Percentiles rank a stretch among this genome's conserved stretches.
These are phyloP conservation scores for Powellomyces hirtus DNA, from an alignment of 192 early-diverging fungal genomes.

Conservation along the genomic window DNA sequence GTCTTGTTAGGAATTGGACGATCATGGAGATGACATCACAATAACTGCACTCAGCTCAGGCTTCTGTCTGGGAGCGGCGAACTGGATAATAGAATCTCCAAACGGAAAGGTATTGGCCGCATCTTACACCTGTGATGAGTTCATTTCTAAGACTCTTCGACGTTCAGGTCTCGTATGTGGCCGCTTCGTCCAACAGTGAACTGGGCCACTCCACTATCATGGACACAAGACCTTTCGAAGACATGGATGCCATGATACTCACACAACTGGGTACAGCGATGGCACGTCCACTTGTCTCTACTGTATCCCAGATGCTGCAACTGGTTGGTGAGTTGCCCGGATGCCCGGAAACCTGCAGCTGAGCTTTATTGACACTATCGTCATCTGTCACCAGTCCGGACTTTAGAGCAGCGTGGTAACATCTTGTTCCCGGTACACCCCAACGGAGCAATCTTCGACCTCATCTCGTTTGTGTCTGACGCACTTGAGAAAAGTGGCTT, in stretches of 20 bases:
- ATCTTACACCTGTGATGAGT: background rate
- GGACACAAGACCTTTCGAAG: conserved; percentile 1
- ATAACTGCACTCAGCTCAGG: conserved; percentile 25
- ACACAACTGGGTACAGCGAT: background rate
- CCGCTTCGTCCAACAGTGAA: conserved; percentile 16
- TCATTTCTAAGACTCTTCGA: background rate
- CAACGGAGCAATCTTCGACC: conserved; percentile 72
- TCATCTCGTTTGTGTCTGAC: conserved; percentile 61
- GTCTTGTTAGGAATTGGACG: conserved; percentile 12
- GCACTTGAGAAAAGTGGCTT: conserved; percentile 57
- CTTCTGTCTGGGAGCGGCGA: conserved; percentile 22
- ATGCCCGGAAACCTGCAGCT: background rate
- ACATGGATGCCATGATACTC: conserved; percentile 18
- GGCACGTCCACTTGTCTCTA: background rate
- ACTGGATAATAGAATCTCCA: conserved; percentile 24
- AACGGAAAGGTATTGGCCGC: conserved; percentile 14
- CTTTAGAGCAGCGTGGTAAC: conserved; percentile 58
- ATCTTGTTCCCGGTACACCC: conserved; percentile 68
- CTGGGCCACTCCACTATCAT: conserved; percentile 24
- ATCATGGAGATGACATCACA: conserved; percentile 4
- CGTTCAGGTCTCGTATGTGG: conserved; percentile 12
- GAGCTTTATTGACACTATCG: background rate
- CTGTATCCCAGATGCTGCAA: conserved; percentile 1
- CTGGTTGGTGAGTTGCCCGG: conserved; percentile 2
- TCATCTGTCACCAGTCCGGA: conserved; percentile 33